Evolutionary conservation across 2,329 filamentous ascomycete genomes (phyloP), one percentile per base, ranked within the genome.

Genomic region (Alternaria triticina): DNA sequence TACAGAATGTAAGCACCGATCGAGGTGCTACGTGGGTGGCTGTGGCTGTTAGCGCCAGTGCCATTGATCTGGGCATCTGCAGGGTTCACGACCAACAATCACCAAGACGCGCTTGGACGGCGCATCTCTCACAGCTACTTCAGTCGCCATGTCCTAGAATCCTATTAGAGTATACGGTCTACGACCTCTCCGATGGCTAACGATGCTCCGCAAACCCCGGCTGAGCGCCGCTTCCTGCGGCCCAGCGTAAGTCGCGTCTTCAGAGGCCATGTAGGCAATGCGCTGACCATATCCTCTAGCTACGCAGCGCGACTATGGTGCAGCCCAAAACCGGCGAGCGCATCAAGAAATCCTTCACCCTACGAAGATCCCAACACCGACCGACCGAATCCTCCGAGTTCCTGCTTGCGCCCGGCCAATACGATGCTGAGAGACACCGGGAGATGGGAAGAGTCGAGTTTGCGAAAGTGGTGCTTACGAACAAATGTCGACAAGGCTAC

Each of bases 311-410:
- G 69, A 96, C 93, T 47, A 94, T 96, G 79, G 91, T 98, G 71
- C 87, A 97, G 58, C 94, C 95, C 8, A 85, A 87, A 62, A 97
- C 94, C 3, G 94, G 95, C 73, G 92, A 97, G 80, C 91, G 94
- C 67, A 87, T 93, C 50, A 91, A 89, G 74, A 91, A 91, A 66
- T 87, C 90, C 65, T 93, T 97, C 71, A 95, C 91, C 22, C 84
- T 97, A 27, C 90, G 91, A 72, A 69, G 76, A 71, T 58, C 71
- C 23, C 59, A 55, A 30, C 67, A 71, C 20, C 84, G 82, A 74
- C 73, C 86, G 57, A 81, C 85, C 60, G 77, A 78, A 44, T 79
- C 78, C 54, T 74, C 77, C 70, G 78, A 80, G 69, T 82, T 84
- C 68, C 77, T 82, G 27, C 71, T 76, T 33, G 75, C 76, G 58